Evolutionary conservation across 768 basidiomycete genomes (phyloP), one percentile per base, ranked within the genome.

Genomic region (Podaxis mareebaensis): DNA sequence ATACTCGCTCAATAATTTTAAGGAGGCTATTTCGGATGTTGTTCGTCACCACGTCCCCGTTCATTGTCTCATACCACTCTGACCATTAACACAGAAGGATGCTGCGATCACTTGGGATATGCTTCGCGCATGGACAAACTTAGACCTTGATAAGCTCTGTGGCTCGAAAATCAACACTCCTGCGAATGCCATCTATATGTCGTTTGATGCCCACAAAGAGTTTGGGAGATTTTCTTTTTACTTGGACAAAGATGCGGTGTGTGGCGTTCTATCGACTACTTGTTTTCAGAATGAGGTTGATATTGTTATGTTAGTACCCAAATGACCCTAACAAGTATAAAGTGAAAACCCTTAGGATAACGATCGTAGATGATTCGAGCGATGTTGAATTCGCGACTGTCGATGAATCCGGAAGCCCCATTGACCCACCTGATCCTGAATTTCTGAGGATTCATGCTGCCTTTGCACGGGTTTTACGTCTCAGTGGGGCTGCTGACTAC

Each of bases 361-460:
- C 67, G n/a, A 46, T 24, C 5, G 61, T 38, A 0, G 26, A 17
- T 3, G 24, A 5, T 26, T 30, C 58, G 40, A 62, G 33, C 28
- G 65, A 65, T 53, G 67, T 64, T 1, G 58, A 68, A 57, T 69
- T 69, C 53, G 8, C 0, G 11, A 54, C 53, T 8, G 13, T n/a
- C 39, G 49, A 40, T 10, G 55, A 66, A 33, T 42, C 63, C 4
- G 42, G 57, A 28, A 20, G 0, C 2, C 46, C 24, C 0, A 26
- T 66, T 33, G 60, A 56, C 8, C 58, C 64, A 15, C 70, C 70
- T 3, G 60, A 69, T 26, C 66, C 69, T 10, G 46, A 62, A 39
- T 65, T 66, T 46, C 60, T 71, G 63, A 40, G 57, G 46, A 39
- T 67, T 36, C 70, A 71, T 64, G 69, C 69, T 17, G 66, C 69